A percentile compares a stretch with the other conserved stretches of the same genome.
phyloP scores from a whole-genome alignment of 352 stramenopile genomes.

The Blastocystis sp. region DNA sequence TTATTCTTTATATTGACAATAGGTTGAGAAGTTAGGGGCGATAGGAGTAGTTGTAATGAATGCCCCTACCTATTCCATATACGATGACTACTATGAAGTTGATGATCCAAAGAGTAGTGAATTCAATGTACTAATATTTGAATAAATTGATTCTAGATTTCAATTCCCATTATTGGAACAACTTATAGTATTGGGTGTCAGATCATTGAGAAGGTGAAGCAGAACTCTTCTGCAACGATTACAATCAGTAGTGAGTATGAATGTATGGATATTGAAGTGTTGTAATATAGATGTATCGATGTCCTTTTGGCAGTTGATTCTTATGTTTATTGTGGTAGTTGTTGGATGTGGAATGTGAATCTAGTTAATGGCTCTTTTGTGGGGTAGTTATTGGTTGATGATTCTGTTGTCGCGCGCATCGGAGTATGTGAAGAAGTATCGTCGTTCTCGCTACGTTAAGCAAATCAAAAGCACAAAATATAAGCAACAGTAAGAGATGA shows the following conservation, averaged over 20 bases:
- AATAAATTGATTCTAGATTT: background rate
- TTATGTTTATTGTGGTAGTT: background rate
- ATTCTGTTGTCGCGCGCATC: background rate
- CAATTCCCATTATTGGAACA: conserved; percentile 37
- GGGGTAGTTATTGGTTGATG: background rate
- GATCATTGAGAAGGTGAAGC: background rate
- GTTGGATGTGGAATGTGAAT: background rate
- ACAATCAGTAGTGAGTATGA: background rate
- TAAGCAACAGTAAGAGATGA: background rate
- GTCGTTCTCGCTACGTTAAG: conserved; percentile 1
- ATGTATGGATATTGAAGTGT: background rate
- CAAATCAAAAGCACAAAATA: conserved; percentile 28
- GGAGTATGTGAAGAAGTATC: background rate
- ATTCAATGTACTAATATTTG: background rate
- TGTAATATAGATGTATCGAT: background rate
- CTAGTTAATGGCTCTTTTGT: conserved; percentile 16
- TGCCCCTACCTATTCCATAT: background rate
- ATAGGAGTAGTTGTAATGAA: conserved; percentile 37
- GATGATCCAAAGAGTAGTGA: background rate
- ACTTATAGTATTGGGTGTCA: background rate
- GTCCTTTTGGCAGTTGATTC: background rate
- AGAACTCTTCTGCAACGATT: background rate
- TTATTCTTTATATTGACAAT: background rate
- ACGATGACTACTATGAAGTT: background rate
- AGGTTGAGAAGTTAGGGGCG: background rate